Evolutionary conservation across 257 asterid species (phyloP).

Genomic region (Phtheirospermum japonicum): DNA sequence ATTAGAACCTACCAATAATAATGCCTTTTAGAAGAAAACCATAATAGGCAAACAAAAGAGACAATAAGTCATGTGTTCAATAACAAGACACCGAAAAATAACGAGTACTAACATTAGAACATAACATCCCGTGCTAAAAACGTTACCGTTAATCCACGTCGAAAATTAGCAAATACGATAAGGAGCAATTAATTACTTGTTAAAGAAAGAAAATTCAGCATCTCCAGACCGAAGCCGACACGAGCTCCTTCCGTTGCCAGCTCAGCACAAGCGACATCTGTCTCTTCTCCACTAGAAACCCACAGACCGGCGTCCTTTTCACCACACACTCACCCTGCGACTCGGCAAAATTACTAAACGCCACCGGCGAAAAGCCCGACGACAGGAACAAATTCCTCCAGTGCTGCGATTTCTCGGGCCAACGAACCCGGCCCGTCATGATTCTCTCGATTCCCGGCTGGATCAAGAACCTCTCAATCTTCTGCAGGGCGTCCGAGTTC

Average conservation of each 20-base stretch:
- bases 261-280: constrained; percentile 86
- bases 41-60: too few relatives aligned
- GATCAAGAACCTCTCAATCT: constrained; percentile 81
- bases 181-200: not conserved
- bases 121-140: too few relatives aligned
- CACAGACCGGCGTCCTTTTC: constrained; percentile 78
- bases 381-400: constrained; percentile 84
- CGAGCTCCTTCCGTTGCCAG: constrained; percentile 93
- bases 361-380: constrained; percentile 65
- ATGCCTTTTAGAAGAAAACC: too few relatives aligned
- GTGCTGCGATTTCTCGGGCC: constrained; percentile 73
- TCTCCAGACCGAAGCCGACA: constrained; percentile 96
- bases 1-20: too few relatives aligned
- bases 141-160: not conserved
- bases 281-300: constrained; percentile 90
- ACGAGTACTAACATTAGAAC: too few relatives aligned
- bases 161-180: not conserved
- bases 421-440: constrained; percentile 45
- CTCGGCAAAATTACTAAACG: constrained; percentile 80
- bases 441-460: constrained; percentile 78
- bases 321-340: constrained; percentile 84
- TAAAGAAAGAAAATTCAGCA: constrained; percentile 39
- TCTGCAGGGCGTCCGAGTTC: constrained; percentile 69
- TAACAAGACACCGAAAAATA: too few relatives aligned
- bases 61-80: too few relatives aligned